phyloP scores from a whole-genome alignment of 768 basidiomycete species.

The Suillus sp. region DNA sequence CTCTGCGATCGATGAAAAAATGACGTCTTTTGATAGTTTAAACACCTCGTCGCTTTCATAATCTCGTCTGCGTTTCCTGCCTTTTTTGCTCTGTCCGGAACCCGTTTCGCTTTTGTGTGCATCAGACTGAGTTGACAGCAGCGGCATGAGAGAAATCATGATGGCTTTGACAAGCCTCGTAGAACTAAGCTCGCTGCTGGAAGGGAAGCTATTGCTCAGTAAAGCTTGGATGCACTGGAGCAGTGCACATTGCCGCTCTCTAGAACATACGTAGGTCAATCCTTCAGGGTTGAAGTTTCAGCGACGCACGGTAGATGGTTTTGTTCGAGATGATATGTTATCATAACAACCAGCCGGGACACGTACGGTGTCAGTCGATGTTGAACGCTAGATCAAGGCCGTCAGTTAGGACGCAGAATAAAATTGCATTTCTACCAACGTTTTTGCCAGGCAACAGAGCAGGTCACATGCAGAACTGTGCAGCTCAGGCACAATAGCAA shows the following conservation, averaged over 20 bases:
- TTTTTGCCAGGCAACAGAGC: conserved; percentile 47
- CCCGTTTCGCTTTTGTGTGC: conserved; percentile 23
- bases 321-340: conserved; percentile 67
- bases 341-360: conserved; percentile 50
- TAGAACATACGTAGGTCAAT: conserved; percentile 15
- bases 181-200: conserved; percentile 49
- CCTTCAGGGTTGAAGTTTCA: neutral
- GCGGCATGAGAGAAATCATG: conserved; percentile 47
- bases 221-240: conserved; percentile 48
- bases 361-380: conserved; percentile 58
- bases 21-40: conserved; percentile 45
- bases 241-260: conserved; percentile 45
- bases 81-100: conserved; percentile 45
- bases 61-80: conserved; percentile 67
- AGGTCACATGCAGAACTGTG: conserved; percentile 48
- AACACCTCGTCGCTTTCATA: conserved; percentile 81
- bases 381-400: conserved; percentile 43
- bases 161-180: conserved; percentile 59
- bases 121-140: conserved; percentile 47
- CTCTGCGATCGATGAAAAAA: conserved; percentile 54
- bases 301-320: conserved; percentile 46
- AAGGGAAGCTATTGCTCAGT: conserved; percentile 44
- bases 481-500: conserved; percentile 41
- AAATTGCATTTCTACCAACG: conserved; percentile 37
- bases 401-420: neutral